A percentile compares a stretch with the other conserved stretches of the same genome.
Evolutionary conservation across 768 basidiomycete species (phyloP).

Genomic region (Nidularia pulvinata): DNA sequence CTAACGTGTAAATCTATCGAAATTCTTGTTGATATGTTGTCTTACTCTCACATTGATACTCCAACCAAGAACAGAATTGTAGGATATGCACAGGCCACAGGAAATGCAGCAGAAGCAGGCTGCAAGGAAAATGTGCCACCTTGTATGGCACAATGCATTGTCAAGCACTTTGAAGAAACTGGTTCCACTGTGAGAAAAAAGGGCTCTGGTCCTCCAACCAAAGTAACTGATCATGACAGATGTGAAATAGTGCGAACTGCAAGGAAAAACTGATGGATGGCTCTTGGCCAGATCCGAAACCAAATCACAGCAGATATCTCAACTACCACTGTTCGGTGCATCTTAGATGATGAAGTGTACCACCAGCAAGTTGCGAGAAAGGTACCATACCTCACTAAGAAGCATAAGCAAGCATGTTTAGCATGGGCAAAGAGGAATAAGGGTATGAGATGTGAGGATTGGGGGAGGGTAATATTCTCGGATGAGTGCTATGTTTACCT

Average conservation of each 20-base stretch:
- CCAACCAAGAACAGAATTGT: too few species aligned
- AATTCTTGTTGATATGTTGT: too few species aligned
- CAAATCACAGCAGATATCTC: not conserved
- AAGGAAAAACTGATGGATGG: not conserved
- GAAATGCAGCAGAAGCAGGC: too few species aligned
- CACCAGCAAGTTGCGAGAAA: conserved; percentile 10
- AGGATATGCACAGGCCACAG: too few species aligned
- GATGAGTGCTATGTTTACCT: conserved; percentile 18
- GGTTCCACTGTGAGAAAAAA: too few species aligned
- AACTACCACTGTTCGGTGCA: not conserved
- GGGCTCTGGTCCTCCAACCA: too few species aligned
- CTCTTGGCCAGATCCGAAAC: not conserved
- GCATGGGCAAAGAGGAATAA: not conserved
- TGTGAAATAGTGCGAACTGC: not conserved
- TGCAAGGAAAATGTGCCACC: too few species aligned
- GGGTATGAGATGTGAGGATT: conserved; percentile 9
- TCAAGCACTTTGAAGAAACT: too few species aligned
- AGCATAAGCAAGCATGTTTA: conserved; percentile 7
- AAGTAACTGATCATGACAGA: too few species aligned
- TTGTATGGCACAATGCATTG: too few species aligned
- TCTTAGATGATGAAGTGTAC: conserved; percentile 1
- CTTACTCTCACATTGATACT: too few species aligned
- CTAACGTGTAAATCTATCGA: too few species aligned
- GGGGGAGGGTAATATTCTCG: conserved; percentile 16
- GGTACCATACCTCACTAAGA: conserved; percentile 12